Conservation (phyloP, 2,329 filamentous ascomycete species). For the Neophaeococcomyces mojaviensis region DNA sequence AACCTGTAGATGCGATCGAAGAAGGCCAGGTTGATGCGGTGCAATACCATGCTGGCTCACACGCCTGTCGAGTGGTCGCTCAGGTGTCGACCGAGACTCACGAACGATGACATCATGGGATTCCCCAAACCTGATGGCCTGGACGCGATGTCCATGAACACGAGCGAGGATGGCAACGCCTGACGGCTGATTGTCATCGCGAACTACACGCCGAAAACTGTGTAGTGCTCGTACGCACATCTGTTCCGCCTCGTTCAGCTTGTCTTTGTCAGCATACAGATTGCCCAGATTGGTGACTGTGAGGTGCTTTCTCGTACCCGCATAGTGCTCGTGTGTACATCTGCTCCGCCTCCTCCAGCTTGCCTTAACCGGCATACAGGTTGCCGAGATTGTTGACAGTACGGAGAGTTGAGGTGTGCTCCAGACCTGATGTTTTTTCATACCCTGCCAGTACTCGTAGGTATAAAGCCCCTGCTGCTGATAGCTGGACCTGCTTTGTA, state of each 20-base stretch:
- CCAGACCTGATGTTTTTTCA: slow-evolving; percentile 19
- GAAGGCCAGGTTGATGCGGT: too few relatives aligned
- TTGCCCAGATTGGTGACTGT: slow-evolving; percentile 23
- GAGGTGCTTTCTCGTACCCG: slow-evolving; percentile 12
- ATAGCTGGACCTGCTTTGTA: slow-evolving; percentile 13
- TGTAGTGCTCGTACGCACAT: slow-evolving; percentile 24
- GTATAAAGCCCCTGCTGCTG: slow-evolving; percentile 23
- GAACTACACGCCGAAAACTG: too few relatives aligned
- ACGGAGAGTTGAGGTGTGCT: slow-evolving; percentile 22
- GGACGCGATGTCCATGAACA: too few relatives aligned
- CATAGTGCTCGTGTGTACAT: slow-evolving; percentile 22
- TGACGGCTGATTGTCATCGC: too few relatives aligned
- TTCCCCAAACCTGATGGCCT: too few relatives aligned
- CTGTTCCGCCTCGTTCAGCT: slow-evolving; percentile 23
- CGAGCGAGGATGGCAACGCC: too few relatives aligned
- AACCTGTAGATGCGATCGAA: too few relatives aligned
- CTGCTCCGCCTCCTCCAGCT: slow-evolving; percentile 18
- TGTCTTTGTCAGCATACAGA: slow-evolving; percentile 22
- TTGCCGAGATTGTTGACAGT: slow-evolving; percentile 23
- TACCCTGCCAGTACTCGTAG: slow-evolving; percentile 20
- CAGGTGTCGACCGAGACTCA: too few relatives aligned
- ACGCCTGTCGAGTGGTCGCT: too few relatives aligned
- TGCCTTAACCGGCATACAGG: too few relatives aligned
- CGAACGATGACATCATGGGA: too few relatives aligned
- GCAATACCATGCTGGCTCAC: too few relatives aligned